A percentile compares a stretch with the other conserved stretches of the same genome.
phyloP scores from a whole-genome alignment of 2,329 filamentous ascomycete species.

The Phialophora chinensis region DNA sequence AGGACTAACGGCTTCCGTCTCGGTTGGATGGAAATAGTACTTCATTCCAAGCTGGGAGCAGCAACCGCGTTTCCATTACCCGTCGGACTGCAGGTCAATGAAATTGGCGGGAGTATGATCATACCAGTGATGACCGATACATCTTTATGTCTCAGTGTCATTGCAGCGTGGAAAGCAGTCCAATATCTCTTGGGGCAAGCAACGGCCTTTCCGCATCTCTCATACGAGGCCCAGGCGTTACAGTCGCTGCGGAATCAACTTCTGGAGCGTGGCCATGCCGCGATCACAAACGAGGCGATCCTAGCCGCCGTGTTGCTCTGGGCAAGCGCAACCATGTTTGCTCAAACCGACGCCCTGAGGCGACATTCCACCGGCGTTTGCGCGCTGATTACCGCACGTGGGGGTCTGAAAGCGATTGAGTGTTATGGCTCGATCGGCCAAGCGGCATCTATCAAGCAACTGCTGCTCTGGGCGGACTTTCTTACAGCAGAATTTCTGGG shows the following conservation, averaged over 20 bases:
- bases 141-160: constrained; percentile 21
- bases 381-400: constrained; percentile 17
- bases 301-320: constrained; percentile 18
- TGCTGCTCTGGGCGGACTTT: constrained; percentile 25
- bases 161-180: constrained; percentile 24
- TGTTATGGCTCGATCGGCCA: constrained; percentile 8
- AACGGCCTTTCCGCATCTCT: constrained; percentile 14
- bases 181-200: constrained; percentile 15
- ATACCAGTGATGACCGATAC: constrained; percentile 26
- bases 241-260: constrained; percentile 20
- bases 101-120: constrained; percentile 26
- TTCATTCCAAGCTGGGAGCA: constrained; percentile 24
- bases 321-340: constrained; percentile 24
- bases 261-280: neutral
- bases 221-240: constrained; percentile 22
- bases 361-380: constrained; percentile 21
- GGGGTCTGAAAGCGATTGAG: constrained; percentile 14
- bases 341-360: constrained; percentile 18
- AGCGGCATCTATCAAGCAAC: constrained; percentile 13
- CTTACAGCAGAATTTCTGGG: constrained; percentile 24
- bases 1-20: neutral
- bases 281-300: constrained; percentile 19
- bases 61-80: constrained; percentile 25
- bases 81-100: constrained; percentile 20
- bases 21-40: constrained; percentile 9